These are phyloP conservation scores for Aspergillus glaucus DNA, from an alignment of 2,329 filamentous ascomycete species.

Conservation along the genomic window DNA sequence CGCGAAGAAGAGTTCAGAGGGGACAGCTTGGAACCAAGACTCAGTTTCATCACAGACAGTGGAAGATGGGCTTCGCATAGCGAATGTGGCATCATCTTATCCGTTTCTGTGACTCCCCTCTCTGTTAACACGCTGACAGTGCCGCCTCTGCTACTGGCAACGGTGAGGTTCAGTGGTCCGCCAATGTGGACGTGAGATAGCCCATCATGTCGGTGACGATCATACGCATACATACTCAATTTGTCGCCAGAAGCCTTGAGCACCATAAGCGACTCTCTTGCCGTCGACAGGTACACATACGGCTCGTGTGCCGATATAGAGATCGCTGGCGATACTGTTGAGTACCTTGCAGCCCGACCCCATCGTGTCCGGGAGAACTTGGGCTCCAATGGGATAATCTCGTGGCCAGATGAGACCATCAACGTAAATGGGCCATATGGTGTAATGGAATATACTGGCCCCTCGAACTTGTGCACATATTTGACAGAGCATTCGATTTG, in stretches of 20 bases:
- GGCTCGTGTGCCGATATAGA: slow-evolving; percentile 43
- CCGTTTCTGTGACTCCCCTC: slow-evolving; percentile 15
- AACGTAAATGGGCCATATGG: slow-evolving; percentile 40
- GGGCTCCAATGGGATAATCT: slow-evolving; percentile 39
- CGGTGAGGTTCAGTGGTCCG: slow-evolving; percentile 37
- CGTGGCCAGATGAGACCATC: slow-evolving; percentile 41
- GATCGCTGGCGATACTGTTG: slow-evolving; percentile 45
- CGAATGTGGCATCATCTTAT: slow-evolving; percentile 25
- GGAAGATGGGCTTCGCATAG: slow-evolving; percentile 29
- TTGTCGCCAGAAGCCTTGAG: slow-evolving; percentile 36
- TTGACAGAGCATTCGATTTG: slow-evolving; percentile 30
- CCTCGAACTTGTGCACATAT: slow-evolving; percentile 29
- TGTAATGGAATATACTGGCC: slow-evolving; percentile 51
- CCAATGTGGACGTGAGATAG: slow-evolving; percentile 35
- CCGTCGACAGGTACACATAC: slow-evolving; percentile 50
- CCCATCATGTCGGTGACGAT: slow-evolving; percentile 26
- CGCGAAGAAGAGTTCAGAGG: slow-evolving; percentile 20
- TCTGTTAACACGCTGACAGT: slow-evolving; percentile 39
- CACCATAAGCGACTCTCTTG: slow-evolving; percentile 48
- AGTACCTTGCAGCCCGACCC: slow-evolving; percentile 31
- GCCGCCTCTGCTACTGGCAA: slow-evolving; percentile 48
- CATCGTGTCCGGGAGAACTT: slow-evolving; percentile 39
- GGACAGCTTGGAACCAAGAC: slow-evolving; percentile 11
- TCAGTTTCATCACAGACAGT: slow-evolving; percentile 28
- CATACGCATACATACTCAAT: slow-evolving; percentile 29